Evolutionary conservation across 1,284 basidiomycete genomes (phyloP).

Genomic region (Trametes pubescens): DNA sequence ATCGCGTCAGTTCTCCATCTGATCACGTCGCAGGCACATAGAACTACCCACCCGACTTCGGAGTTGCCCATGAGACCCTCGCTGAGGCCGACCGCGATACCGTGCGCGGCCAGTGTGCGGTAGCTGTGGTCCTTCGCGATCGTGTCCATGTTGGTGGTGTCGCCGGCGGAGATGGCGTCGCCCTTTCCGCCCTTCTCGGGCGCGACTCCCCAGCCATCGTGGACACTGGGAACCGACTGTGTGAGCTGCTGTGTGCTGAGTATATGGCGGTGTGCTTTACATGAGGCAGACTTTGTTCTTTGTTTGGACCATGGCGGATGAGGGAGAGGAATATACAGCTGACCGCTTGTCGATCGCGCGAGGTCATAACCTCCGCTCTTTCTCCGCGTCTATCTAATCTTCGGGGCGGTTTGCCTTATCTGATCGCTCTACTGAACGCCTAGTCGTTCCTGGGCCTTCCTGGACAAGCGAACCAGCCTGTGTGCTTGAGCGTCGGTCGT

Average conservation of each 20-base stretch:
- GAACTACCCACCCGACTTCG: conserved; percentile 83
- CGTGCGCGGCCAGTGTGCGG: conserved; percentile 82
- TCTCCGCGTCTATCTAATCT: conserved; percentile 9
- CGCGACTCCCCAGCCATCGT: conserved; percentile 93
- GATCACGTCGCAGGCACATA: conserved; percentile 2
- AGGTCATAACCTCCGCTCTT: conserved; percentile 1
- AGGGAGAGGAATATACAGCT: background rate
- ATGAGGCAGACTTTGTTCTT: conserved; percentile 93
- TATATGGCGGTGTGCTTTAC: conserved; percentile 51
- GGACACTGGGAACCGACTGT: conserved; percentile 63
- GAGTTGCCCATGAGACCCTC: conserved; percentile 97
- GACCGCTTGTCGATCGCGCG: background rate
- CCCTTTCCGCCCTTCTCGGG: conserved; percentile 75
- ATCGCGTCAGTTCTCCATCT: conserved; percentile 9
- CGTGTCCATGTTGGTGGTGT: conserved; percentile 88
- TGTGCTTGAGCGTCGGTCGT: too few relatives aligned
- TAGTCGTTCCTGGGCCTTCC: background rate
- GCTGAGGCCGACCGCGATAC: conserved; percentile 86
- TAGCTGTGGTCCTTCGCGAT: conserved; percentile 82
- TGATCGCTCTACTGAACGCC: conserved; percentile 5
- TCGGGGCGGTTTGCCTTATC: background rate
- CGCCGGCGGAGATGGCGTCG: conserved; percentile 85
- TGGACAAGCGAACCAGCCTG: background rate
- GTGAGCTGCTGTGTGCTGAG: background rate
- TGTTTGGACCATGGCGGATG: conserved; percentile 53